These are phyloP conservation scores for Lactarius deliciosus DNA, from an alignment of 768 basidiomycete species.

Conservation along the genomic window DNA sequence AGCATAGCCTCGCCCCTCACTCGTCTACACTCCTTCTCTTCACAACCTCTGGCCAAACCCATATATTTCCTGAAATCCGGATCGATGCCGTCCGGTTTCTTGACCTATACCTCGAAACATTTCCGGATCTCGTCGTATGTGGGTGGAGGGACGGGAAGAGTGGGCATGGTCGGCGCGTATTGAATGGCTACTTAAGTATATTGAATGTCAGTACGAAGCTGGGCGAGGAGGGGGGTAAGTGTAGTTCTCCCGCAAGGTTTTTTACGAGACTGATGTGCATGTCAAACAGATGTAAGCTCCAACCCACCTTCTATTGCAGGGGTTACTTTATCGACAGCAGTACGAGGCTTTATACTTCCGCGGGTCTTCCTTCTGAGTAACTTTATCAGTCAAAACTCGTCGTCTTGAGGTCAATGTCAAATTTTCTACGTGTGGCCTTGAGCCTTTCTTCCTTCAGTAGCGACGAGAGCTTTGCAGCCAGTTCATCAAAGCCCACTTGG, in stretches of 20 bases:
- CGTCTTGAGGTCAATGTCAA: constrained; percentile 68
- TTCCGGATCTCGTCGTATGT: constrained; percentile 63
- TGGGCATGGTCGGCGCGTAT: constrained; percentile 59
- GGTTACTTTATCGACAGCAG: constrained; percentile 62
- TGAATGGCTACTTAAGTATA: constrained; percentile 82
- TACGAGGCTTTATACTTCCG: constrained; percentile 38
- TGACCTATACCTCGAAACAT: constrained; percentile 65
- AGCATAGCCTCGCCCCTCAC: constrained; percentile 77
- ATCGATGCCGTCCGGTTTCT: constrained; percentile 85
- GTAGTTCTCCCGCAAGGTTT: not conserved
- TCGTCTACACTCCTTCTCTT: constrained; percentile 76
- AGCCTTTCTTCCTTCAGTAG: constrained; percentile 23
- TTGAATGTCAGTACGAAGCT: constrained; percentile 66
- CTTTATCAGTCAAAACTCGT: constrained; percentile 67
- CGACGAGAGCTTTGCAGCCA: constrained; percentile 15
- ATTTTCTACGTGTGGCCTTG: constrained; percentile 58
- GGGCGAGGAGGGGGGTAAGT: constrained; percentile 53
- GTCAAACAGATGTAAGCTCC: constrained; percentile 34
- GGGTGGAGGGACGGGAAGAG: constrained; percentile 61
- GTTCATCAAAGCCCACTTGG: constrained; percentile 50
- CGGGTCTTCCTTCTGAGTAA: not conserved
- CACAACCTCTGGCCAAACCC: constrained; percentile 85
- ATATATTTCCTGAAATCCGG: constrained; percentile 93
- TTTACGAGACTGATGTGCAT: constrained; percentile 28
- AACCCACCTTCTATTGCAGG: constrained; percentile 59